phyloP scores from a whole-genome alignment of 768 basidiomycete species.

The Cystobasidium onofrii region DNA sequence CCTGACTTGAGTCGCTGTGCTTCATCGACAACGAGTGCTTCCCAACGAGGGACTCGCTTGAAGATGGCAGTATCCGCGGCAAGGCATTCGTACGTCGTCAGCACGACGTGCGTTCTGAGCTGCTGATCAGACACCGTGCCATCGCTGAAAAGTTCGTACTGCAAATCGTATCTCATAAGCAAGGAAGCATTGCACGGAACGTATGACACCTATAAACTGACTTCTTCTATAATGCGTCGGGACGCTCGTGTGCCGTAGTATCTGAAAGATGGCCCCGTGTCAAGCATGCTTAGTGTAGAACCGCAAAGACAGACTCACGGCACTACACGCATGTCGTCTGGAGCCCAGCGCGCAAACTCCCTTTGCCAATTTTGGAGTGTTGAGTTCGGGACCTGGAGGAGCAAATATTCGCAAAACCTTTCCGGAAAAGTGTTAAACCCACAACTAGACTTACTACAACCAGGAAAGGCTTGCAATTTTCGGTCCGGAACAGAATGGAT shows the following conservation, averaged over 20 bases:
- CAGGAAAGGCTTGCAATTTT: slow-evolving; percentile 65
- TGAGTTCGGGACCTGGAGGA: slow-evolving; percentile 64
- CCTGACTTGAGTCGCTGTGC: slow-evolving; percentile 64
- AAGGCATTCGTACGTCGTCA: slow-evolving; percentile 80
- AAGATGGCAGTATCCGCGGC: slow-evolving; percentile 63
- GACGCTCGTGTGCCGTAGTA: slow-evolving; percentile 30
- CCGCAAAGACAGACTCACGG: slow-evolving; percentile 51
- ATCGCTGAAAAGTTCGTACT: slow-evolving; percentile 31
- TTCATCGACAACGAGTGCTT: slow-evolving; percentile 86
- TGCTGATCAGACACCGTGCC: slow-evolving; percentile 14
- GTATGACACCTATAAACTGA: background rate
- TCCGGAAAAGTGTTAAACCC: background rate
- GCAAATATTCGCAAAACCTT: background rate
- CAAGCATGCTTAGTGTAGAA: background rate
- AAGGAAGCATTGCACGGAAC: background rate
- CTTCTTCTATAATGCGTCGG: slow-evolving; percentile 9
- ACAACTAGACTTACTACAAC: slow-evolving; percentile 55
- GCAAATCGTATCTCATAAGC: background rate
- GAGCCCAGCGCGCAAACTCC: slow-evolving; percentile 73
- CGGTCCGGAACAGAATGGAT: slow-evolving; percentile 56
- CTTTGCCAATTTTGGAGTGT: slow-evolving; percentile 82
- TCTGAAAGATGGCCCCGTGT: background rate
- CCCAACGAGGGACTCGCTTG: slow-evolving; percentile 79
- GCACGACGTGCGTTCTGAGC: slow-evolving; percentile 65
- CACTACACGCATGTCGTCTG: slow-evolving; percentile 59